Evolutionary conservation across 768 basidiomycete species (phyloP).

Genomic region (Lepiota brunneoincarnata): DNA sequence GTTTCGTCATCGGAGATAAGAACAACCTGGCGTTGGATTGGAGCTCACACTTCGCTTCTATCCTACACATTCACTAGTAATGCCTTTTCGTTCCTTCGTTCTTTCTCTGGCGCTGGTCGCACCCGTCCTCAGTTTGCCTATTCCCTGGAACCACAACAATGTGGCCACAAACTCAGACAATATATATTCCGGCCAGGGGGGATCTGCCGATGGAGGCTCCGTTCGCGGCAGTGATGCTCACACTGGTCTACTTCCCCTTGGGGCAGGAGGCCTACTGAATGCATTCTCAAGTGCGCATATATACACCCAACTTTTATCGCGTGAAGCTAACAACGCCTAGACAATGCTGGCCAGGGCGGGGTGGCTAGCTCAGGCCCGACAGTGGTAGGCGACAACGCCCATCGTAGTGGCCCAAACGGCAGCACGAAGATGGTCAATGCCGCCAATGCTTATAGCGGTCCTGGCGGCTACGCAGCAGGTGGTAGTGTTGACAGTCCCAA

Average conservation of each 20-base stretch:
- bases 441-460: conserved; percentile 26
- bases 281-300: conserved; percentile 25
- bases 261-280: conserved; percentile 17
- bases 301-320: background rate
- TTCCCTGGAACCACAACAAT: conserved; percentile 13
- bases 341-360: conserved; percentile 33
- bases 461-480: conserved; percentile 31
- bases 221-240: conserved; percentile 12
- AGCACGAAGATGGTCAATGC: conserved; percentile 11
- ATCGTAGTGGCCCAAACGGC: background rate
- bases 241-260: conserved; percentile 14
- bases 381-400: conserved; percentile 2
- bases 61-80: conserved; percentile 6
- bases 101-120: background rate
- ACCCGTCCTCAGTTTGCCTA: background rate
- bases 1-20: conserved; percentile 2
- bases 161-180: conserved; percentile 25
- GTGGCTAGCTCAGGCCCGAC: conserved; percentile 29
- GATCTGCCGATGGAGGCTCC: conserved; percentile 31
- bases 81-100: conserved; percentile 1
- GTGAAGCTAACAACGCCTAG: conserved; percentile 13
- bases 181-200: conserved; percentile 31
- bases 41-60: conserved; percentile 12
- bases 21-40: background rate
- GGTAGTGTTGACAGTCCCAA: conserved; percentile 25